These are phyloP conservation scores for Xylariaceae sp. DNA, from an alignment of 2,329 filamentous ascomycete genomes.

Conservation along the genomic window DNA sequence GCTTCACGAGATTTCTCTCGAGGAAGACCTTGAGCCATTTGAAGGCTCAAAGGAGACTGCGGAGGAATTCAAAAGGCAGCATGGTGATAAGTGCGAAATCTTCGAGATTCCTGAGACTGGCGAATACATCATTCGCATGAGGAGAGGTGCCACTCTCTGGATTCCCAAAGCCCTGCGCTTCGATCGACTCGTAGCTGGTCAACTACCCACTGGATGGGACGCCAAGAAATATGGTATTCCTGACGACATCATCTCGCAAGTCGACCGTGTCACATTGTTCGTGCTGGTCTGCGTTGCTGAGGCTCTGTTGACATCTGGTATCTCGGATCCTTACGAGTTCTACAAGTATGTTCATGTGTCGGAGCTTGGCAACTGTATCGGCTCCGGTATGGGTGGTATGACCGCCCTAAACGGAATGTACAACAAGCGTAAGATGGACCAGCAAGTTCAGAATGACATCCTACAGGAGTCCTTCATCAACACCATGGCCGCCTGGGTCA, in stretches of 20 bases:
- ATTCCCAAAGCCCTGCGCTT: constrained; percentile 97
- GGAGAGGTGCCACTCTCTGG: constrained; percentile 91
- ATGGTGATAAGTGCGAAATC: constrained; percentile 95
- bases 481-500: constrained; percentile 99
- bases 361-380: constrained; percentile 96
- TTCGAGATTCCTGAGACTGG: constrained; percentile 93
- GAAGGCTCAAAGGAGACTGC: constrained; percentile 97
- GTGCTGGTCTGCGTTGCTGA: constrained; percentile 93
- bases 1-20: constrained; percentile 94
- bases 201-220: constrained; percentile 96
- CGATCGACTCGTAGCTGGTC: constrained; percentile 93
- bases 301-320: constrained; percentile 85
- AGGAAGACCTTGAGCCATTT: constrained; percentile 95
- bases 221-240: constrained; percentile 94
- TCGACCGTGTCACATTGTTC: constrained; percentile 93
- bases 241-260: constrained; percentile 95
- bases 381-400: constrained; percentile 96
- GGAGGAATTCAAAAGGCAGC: constrained; percentile 94
- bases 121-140: constrained; percentile 90
- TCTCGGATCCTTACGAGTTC: constrained; percentile 98
- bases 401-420: constrained; percentile 95
- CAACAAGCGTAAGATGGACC: constrained; percentile 94
- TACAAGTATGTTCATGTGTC: constrained; percentile 99
- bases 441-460: constrained; percentile 97
- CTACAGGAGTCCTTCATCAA: constrained; percentile 99